These are phyloP conservation scores for Penicillium thymicola DNA, from an alignment of 2,329 filamentous ascomycete species.

Conservation along the genomic window DNA sequence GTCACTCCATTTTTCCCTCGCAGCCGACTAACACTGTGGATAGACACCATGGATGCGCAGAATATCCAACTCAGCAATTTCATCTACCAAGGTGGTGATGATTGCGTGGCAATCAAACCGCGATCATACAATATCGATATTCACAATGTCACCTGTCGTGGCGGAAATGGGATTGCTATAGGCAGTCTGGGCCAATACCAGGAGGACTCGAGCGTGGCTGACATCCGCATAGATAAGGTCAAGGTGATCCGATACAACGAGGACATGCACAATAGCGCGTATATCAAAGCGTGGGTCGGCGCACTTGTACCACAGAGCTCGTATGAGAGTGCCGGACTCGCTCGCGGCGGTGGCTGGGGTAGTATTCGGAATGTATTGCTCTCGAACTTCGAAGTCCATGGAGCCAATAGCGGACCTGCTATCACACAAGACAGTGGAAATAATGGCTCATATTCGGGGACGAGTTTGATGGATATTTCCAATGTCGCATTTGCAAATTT, in stretches of 20 bases:
- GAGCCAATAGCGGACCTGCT: constrained; percentile 41
- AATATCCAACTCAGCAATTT: constrained; percentile 52
- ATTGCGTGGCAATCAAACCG: constrained; percentile 61
- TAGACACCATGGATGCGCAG: constrained; percentile 53
- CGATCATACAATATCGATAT: constrained; percentile 58
- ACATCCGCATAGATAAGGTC: constrained; percentile 49
- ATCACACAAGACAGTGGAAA: constrained; percentile 52
- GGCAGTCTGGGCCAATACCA: constrained; percentile 56
- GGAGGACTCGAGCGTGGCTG: constrained; percentile 52
- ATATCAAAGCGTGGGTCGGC: constrained; percentile 59
- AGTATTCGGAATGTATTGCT: constrained; percentile 51
- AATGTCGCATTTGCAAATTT: constrained; percentile 53
- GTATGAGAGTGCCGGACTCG: constrained; percentile 51
- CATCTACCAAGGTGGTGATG: constrained; percentile 56
- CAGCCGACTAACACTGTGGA: not conserved
- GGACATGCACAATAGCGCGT: constrained; percentile 49
- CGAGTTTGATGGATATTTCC: constrained; percentile 50
- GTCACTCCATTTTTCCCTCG: not conserved
- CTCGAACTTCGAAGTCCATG: constrained; percentile 50
- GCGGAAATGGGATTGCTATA: constrained; percentile 53
- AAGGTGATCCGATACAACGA: constrained; percentile 45
- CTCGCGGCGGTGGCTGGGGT: constrained; percentile 56
- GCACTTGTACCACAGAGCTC: constrained; percentile 43
- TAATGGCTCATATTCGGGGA: constrained; percentile 50
- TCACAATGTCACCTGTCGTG: constrained; percentile 54